Evolutionary conservation across 306 rosid genomes (phyloP), one percentile per base, ranked within the genome.

Genomic region (Alnus glutinosa): DNA sequence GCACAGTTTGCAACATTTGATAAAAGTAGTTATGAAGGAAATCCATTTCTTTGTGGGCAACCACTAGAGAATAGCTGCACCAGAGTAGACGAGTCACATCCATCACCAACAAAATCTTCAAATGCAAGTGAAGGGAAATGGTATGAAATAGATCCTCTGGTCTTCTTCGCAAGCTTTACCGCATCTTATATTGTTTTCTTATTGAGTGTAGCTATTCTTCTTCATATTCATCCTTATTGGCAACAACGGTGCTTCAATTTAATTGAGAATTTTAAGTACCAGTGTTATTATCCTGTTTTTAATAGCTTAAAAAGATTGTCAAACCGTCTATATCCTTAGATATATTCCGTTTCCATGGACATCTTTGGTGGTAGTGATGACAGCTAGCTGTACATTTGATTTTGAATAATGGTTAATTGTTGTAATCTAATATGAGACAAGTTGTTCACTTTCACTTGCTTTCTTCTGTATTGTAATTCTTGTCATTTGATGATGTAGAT

Each of bases 181-280:
- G 37, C 37, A 3, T 71, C 72, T 3, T 71, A 71, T 7, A 10
- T n/a, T 9, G 7, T 36, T 4, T 64, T n/a, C 14, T 64, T 32
- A 6, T 4, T 34, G 23, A 23, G 50, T 4, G 18, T 50, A 14
- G 57, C 5, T 1, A 1, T 2, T 30, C 36, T 64, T 51, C 62
- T 76, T 4, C 64, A 28, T 18, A 64, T 76, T 28, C 34, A 63
- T 9, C 73, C 51, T 63, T 47, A 76, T 10, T 76, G 73, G 73
- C 62, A 18, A 5, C 7, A 14, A 12, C 0, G n/a, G 13, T 76
- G 71, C 72, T 36, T 64, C 34, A 9, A 48, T n/a, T 63, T 76
- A 28, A 64, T 64, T 64, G 37, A 63, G 11, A 46, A 64, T 64
- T 14, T 7, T 3, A 7, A 32, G 18, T 14, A 64, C 9, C 34